These are phyloP conservation scores for Salix arbutifolia DNA, from an alignment of 345 rosid species.

Conservation along the genomic window DNA sequence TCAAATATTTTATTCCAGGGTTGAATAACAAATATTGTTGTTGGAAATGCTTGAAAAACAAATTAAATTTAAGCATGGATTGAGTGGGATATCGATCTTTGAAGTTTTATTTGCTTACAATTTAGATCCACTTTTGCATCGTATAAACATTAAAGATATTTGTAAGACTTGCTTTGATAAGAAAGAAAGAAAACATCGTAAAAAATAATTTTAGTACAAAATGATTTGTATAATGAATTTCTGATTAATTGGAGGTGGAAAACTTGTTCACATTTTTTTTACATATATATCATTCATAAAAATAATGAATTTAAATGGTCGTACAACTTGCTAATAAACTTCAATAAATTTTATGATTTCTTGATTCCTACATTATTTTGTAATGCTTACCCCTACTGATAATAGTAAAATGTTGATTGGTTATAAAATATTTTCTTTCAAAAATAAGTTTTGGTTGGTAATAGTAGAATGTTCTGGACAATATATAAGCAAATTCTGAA, in stretches of 20 bases:
- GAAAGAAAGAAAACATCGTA: neutral
- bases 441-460: neutral
- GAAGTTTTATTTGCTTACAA: neutral
- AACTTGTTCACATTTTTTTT: neutral
- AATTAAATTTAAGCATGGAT: neutral
- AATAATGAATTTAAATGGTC: neutral
- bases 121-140: neutral
- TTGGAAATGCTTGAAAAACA: neutral
- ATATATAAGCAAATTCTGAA: neutral
- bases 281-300: neutral
- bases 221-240: neutral
- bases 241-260: neutral
- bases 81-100: neutral
- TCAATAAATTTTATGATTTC: neutral
- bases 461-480: neutral
- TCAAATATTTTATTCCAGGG: neutral
- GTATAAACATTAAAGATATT: neutral
- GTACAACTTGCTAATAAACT: neutral
- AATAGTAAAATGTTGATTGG: no score
- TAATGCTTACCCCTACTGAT: no score
- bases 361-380: neutral
- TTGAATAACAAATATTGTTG: neutral
- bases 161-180: neutral
- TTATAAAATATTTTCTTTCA: no score
- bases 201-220: neutral